These are phyloP conservation scores for Thielaviopsis euricoi DNA, from an alignment of 2,329 filamentous ascomycete genomes.

Conservation along the genomic window DNA sequence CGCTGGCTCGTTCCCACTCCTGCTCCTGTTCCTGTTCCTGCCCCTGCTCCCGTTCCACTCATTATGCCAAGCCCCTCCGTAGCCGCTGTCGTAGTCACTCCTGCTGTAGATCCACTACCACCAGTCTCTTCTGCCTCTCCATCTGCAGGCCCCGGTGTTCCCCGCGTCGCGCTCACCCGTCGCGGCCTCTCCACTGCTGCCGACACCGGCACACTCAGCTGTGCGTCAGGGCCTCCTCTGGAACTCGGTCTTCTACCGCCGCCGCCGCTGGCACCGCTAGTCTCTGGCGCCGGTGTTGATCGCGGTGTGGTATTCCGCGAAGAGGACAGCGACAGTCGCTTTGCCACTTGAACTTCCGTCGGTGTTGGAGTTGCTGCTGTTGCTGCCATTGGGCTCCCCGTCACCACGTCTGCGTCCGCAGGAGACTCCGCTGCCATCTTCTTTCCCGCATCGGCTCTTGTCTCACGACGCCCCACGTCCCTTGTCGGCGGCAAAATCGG, in stretches of 20 bases:
- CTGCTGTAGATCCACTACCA: neutral
- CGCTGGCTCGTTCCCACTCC: slow-evolving; percentile 35
- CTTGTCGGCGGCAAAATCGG: slow-evolving; percentile 22
- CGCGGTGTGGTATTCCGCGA: slow-evolving; percentile 15
- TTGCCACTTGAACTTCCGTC: neutral
- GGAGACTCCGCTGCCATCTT: slow-evolving; percentile 16
- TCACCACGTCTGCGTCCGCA: slow-evolving; percentile 10
- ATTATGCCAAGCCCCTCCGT: neutral
- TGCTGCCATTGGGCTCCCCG: slow-evolving; percentile 16
- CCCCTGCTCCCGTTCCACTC: neutral
- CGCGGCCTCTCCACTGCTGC: slow-evolving; percentile 36
- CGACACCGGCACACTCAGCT: slow-evolving; percentile 17
- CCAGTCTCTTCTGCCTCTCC: slow-evolving; percentile 18
- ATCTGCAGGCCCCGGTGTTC: slow-evolving; percentile 36
- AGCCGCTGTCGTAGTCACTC: slow-evolving; percentile 8
- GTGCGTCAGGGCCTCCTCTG: slow-evolving; percentile 35
- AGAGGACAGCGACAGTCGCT: slow-evolving; percentile 8
- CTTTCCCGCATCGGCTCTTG: slow-evolving; percentile 27
- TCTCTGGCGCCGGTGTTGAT: slow-evolving; percentile 21
- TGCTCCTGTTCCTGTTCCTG: slow-evolving; percentile 12
- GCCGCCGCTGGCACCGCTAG: slow-evolving; percentile 18
- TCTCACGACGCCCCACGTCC: slow-evolving; percentile 26
- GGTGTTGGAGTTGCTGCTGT: slow-evolving; percentile 14
- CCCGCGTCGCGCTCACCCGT: slow-evolving; percentile 38
- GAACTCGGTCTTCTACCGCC: slow-evolving; percentile 30